Evolutionary conservation across 2,329 filamentous ascomycete species (phyloP).

Genomic region (Penicillium verrucosum): DNA sequence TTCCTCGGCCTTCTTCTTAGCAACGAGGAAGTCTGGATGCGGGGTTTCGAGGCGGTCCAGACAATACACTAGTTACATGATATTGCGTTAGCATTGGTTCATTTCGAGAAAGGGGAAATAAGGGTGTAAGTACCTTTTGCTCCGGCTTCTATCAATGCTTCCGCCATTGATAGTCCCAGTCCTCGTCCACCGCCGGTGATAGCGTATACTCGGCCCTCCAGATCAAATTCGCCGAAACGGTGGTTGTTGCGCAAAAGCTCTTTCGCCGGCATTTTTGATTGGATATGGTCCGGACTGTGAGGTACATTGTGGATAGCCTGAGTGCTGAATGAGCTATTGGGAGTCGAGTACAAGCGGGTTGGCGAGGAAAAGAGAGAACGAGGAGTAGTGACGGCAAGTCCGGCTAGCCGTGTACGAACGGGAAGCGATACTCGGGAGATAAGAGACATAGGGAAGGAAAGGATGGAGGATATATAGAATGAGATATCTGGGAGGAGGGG

Average conservation of each 20-base stretch:
- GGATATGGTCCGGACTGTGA: slow-evolving; percentile 30
- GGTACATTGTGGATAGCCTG: slow-evolving; percentile 15
- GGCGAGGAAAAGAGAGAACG: slow-evolving; percentile 8
- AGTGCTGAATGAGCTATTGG: slow-evolving; percentile 12
- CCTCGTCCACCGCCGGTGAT: slow-evolving; percentile 46
- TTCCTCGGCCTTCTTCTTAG: slow-evolving; percentile 35
- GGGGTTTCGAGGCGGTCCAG: slow-evolving; percentile 48
- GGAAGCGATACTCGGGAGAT: slow-evolving; percentile 9
- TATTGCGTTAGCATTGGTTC: background rate
- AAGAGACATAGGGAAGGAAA: slow-evolving; percentile 13
- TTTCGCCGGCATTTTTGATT: slow-evolving; percentile 28
- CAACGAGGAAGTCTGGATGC: slow-evolving; percentile 42
- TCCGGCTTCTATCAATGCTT: slow-evolving; percentile 48
- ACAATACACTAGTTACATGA: slow-evolving; percentile 41
- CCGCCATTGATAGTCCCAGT: slow-evolving; percentile 46
- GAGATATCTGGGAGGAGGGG: background rate
- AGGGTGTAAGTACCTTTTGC: slow-evolving; percentile 38
- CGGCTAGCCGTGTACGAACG: slow-evolving; percentile 11
- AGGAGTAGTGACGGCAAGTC: slow-evolving; percentile 2
- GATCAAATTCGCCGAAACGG: slow-evolving; percentile 44
- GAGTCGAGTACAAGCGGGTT: slow-evolving; percentile 22
- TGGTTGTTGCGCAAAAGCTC: slow-evolving; percentile 23
- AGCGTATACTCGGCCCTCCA: slow-evolving; percentile 41
- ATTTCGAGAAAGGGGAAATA: background rate
- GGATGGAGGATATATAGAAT: background rate